Evolutionary conservation across 441 rosid species (phyloP), one percentile per base, ranked within the genome.

Genomic region (Aquilaria agallochum): DNA sequence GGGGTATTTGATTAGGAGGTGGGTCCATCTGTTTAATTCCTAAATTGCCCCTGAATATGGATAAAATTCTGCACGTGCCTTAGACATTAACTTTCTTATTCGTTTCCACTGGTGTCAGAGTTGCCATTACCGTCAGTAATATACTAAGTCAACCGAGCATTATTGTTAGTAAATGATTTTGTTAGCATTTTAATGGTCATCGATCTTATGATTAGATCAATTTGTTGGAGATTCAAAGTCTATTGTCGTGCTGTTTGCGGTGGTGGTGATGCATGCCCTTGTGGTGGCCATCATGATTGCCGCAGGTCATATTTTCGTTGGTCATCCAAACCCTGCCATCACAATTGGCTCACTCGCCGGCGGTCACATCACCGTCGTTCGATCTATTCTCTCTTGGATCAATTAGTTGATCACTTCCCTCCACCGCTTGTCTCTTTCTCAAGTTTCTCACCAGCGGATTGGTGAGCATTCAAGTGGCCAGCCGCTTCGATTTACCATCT

Each of bases 301-400:
- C 0, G 94, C 90, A 1, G 94, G 94, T 13, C 96, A 85, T 65
- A 83, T 83, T 60, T 90, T 90, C 11, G 96, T 90, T 40, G 96
- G 96, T 5, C 96, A 87, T 71, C 88, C 87, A 10, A 90, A 87
- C 67, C 96, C 95, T 0, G 84, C 94, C 0, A 94, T 90, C 9
- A 83, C 96, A 7, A 55, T 90, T 0, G 90, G 92, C 59, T 84
- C 87, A 54, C 84, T 87, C 14, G 53, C 67, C 1, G 94, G 94
- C 4, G 94, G 96, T 31, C 84, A 78, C 73, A 85, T 87, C 68
- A 83, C 83, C 12, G 69, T 90, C n/a, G 53, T 87, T 72, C 87
- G 90, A 9, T 78, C 89, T 48, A 50, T 87, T 14, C 81, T 87
- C 6, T 90, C 87, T 44, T 75, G 85, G 90, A 76, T 90, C 11